Evolutionary conservation across 2,329 filamentous ascomycete species (phyloP), one percentile per base, ranked within the genome.

Genomic region (Exserohilum rostratum): DNA sequence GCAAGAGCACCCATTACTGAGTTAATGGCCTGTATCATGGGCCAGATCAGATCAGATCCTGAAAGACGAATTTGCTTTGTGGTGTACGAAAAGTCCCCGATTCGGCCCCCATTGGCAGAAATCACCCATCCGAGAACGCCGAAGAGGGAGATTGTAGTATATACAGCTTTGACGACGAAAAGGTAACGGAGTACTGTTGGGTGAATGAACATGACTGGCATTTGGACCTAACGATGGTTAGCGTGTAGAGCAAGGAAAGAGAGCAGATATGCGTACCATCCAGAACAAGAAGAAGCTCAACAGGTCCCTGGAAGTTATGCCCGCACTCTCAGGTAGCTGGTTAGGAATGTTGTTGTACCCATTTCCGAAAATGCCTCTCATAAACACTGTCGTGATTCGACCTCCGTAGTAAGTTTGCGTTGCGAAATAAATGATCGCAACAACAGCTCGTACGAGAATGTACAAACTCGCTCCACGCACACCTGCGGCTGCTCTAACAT

Each of bases 281-380:
- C 64, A 69, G 45, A 58, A 68, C 3, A 70, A 50, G 33, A 69
- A 64, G 50, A 67, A 63, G 38, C 63, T 50, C 39, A 44, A 27
- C 39, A 50, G 6, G 17, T 50, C 47, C 27, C 66, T 57, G 5
- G 67, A 74, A 0, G 73, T 75, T 30, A 76, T 71, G n/a, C 76
- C 75, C n/a, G 75, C 73, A 38, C 61, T 74, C 4, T 64, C 69
- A 0, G 79, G 76, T 7, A 83, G 70, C 27, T 77, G 78, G 57
- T 83, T 80, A 13, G 74, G 72, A 54, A 82, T 77, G 12, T 58
- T 58, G 11, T 50, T 42, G 49, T 60, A 66, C 6, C 60, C 50
- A 15, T 62, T 64, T 7, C 61, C 61, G 17, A 64, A 64, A 4
- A 62, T 62, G 0, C 49, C 60, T 12, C 60, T 48, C 61, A 64